Percentiles rank a stretch among this genome's conserved stretches.
These are phyloP conservation scores for Cyphellophora europaea DNA, from an alignment of 2,329 filamentous ascomycete species.

Conservation along the genomic window DNA sequence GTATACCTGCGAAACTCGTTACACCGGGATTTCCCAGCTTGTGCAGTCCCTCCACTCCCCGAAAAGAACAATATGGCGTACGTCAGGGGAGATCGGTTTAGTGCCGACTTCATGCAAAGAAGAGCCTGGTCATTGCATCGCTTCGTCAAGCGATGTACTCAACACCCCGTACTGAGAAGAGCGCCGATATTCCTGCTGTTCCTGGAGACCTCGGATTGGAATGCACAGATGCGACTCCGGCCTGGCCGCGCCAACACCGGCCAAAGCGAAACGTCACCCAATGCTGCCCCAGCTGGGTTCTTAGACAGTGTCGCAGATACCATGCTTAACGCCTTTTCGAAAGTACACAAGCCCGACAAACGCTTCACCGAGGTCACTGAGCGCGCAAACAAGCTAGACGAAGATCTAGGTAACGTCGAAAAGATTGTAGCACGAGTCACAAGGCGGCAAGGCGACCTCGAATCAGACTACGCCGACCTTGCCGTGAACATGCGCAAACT, in stretches of 20 bases:
- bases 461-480: conserved; percentile 79
- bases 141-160: conserved; percentile 74
- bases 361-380: conserved; percentile 92
- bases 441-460: conserved; percentile 76
- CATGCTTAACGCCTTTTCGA: conserved; percentile 94
- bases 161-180: conserved; percentile 81
- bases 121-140: conserved; percentile 84
- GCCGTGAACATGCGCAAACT: conserved; percentile 93
- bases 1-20: conserved; percentile 92
- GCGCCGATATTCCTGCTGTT: conserved; percentile 78
- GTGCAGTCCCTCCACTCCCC: conserved; percentile 85
- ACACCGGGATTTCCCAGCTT: conserved; percentile 76
- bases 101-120: conserved; percentile 79
- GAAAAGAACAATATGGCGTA: conserved; percentile 99
- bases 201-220: conserved; percentile 91
- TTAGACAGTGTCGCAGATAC: conserved; percentile 94
- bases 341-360: conserved; percentile 88
- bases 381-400: conserved; percentile 84
- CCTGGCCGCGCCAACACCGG: conserved; percentile 53
- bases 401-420: conserved; percentile 85
- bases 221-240: conserved; percentile 81
- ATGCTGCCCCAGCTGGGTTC: conserved; percentile 50
- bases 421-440: conserved; percentile 91
- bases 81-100: conserved; percentile 91
- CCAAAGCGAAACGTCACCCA: conserved; percentile 29